Conservation (phyloP, 495 filamentous ascomycete genomes). For the Lophiotrema nucula region DNA sequence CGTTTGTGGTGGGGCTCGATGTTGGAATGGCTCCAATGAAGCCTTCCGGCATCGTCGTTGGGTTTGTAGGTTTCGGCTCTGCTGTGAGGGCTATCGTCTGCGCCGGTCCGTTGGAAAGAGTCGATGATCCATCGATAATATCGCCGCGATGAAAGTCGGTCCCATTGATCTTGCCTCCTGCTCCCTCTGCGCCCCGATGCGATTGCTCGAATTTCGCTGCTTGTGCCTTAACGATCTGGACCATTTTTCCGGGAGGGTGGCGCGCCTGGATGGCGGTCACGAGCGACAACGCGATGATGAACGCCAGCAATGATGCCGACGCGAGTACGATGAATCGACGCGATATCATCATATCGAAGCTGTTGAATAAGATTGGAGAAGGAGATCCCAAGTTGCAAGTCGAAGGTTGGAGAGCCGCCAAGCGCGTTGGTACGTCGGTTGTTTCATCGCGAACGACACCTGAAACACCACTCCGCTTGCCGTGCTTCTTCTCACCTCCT, state of each 20-base stretch:
- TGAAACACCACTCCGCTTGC: neutral
- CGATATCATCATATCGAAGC: neutral
- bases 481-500: no score
- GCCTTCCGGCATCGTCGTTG: slow-evolving; percentile 5
- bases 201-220: slow-evolving; percentile 9
- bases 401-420: neutral
- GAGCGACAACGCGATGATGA: neutral
- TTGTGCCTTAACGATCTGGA: slow-evolving; percentile 8
- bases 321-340: neutral
- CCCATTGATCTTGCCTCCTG: slow-evolving; percentile 3
- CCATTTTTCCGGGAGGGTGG: slow-evolving; percentile 5
- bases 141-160: slow-evolving; percentile 12
- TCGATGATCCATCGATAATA: slow-evolving; percentile 1
- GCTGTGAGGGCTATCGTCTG: neutral
- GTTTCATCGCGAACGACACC: neutral
- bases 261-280: slow-evolving; percentile 3
- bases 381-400: neutral
- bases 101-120: neutral
- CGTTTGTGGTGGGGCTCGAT: neutral
- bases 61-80: no score
- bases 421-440: neutral
- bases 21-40: slow-evolving; percentile 20
- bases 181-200: neutral
- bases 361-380: neutral
- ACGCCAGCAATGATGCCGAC: neutral